Evolutionary conservation across 1,284 basidiomycete genomes (phyloP).

Genomic region (Leccinum pachyderme): DNA sequence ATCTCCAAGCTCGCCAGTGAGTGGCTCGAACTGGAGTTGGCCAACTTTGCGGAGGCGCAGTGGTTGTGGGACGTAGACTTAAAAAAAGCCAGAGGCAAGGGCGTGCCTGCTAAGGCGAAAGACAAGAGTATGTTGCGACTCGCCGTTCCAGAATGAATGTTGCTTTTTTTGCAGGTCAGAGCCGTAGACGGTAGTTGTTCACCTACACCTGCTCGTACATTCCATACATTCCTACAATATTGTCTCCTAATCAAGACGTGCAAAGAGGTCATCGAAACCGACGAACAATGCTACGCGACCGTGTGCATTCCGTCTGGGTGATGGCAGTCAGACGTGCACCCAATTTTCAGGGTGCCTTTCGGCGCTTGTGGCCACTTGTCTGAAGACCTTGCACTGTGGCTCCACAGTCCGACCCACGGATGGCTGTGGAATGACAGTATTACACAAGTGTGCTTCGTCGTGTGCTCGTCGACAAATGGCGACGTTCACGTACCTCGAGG

Average conservation of each 20-base stretch:
- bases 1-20: conserved; percentile 50
- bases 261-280: too few relatives aligned
- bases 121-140: conserved; percentile 49
- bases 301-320: too few relatives aligned
- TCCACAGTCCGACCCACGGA: too few relatives aligned
- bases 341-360: too few relatives aligned
- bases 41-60: conserved; percentile 63
- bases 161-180: conserved; percentile 23
- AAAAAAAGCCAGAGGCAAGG: conserved; percentile 73
- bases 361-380: too few relatives aligned
- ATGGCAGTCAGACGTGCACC: too few relatives aligned
- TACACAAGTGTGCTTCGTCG: not conserved
- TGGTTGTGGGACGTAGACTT: conserved; percentile 66
- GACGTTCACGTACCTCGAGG: conserved; percentile 50
- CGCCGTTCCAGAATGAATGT: not conserved
- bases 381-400: too few relatives aligned
- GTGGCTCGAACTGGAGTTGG: conserved; percentile 56
- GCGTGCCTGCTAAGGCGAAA: conserved; percentile 76
- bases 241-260: too few relatives aligned
- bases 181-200: conserved; percentile 26
- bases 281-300: too few relatives aligned
- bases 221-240: not conserved
- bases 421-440: not conserved
- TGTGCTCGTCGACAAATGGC: conserved; percentile 35
- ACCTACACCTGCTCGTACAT: not conserved